These are phyloP conservation scores for Vigna unguiculata DNA, from an alignment of 306 rosid genomes.

Conservation along the genomic window DNA sequence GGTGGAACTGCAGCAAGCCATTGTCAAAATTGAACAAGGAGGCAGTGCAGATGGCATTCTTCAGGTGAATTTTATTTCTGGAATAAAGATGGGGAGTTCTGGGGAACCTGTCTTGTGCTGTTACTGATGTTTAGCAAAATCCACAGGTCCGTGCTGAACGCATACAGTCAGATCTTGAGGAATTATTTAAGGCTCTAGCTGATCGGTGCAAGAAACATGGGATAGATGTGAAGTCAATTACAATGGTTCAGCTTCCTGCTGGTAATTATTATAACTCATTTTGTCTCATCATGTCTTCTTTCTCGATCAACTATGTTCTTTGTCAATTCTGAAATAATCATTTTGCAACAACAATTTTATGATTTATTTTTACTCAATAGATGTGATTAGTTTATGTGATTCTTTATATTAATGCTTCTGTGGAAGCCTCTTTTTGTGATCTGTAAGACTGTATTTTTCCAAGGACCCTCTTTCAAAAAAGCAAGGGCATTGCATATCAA, in stretches of 20 bases:
- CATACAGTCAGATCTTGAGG: slow-evolving; percentile 88
- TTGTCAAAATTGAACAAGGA: slow-evolving; percentile 90
- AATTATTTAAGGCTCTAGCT: slow-evolving; percentile 71
- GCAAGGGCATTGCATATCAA: slow-evolving; percentile 31
- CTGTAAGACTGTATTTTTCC: slow-evolving; percentile 15
- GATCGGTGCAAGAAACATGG: slow-evolving; percentile 95
- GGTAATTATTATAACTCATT: slow-evolving; percentile 60
- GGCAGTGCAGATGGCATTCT: slow-evolving; percentile 98
- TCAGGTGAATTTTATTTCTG: slow-evolving; percentile 66
- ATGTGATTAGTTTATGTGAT: not conserved
- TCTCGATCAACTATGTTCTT: slow-evolving; percentile 11
- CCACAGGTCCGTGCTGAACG: slow-evolving; percentile 94
- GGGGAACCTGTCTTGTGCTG: slow-evolving; percentile 35
- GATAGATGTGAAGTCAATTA: slow-evolving; percentile 68
- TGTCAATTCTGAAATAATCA: slow-evolving; percentile 33
- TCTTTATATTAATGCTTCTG: slow-evolving; percentile 18
- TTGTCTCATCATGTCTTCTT: slow-evolving; percentile 27
- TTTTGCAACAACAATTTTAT: slow-evolving; percentile 14
- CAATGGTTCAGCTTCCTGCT: slow-evolving; percentile 80
- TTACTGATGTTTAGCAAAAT: slow-evolving; percentile 49
- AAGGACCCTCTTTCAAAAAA: slow-evolving; percentile 14
- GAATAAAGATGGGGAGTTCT: slow-evolving; percentile 28
- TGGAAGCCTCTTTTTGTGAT: slow-evolving; percentile 28
- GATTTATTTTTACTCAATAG: slow-evolving; percentile 27
- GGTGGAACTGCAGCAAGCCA: slow-evolving; percentile 89